Evolutionary conservation across 2,329 filamentous ascomycete genomes (phyloP), one percentile per base, ranked within the genome.

Genomic region (Chaetomium sp.): DNA sequence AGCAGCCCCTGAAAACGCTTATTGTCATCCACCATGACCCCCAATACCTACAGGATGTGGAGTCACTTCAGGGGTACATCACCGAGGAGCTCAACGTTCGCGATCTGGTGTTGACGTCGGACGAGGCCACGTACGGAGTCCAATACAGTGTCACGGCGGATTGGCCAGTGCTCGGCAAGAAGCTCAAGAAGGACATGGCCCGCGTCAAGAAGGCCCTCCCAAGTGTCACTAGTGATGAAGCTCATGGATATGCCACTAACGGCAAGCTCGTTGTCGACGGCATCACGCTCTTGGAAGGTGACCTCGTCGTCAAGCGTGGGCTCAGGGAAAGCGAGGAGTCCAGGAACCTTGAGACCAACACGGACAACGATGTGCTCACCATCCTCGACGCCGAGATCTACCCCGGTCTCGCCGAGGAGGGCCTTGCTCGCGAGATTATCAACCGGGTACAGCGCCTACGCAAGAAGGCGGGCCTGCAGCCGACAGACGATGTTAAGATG

Each of bases 401-500:
- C 74, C 88, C 93, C 0, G 93, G 97, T 74, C 83, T 99, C 42
- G 90, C 90, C 55, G 87, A 93, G 69, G 93, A 98, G 77, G 95
- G 93, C 62, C 79, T 99, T 61, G 94, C 91, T 1, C 86, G 95
- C 72, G 95, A 98, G 78, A 90, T 99, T 69, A 90, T 99, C 81
- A 91, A 96, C 77, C 89, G 94, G 49, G 90, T 99, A 25, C 95
- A 99, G 79, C 87, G 91, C 70, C 82, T 98, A 68, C 88, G 95
- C 70, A 99, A 99, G 86, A 95, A 95, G 81, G 93, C 93, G 8
- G 92, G 92, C 0, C 82, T 99, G 60, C 87, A 93, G 68, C 88
- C 93, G 1, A 98, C 94, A 0, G 95, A 99, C 74, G 95, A 98
- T 74, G 89, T 99, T 68, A 91, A 90, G 79, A 97, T 99, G 91